phyloP scores from a whole-genome alignment of 495 filamentous ascomycete species.

The Annulohypoxylon nitens region DNA sequence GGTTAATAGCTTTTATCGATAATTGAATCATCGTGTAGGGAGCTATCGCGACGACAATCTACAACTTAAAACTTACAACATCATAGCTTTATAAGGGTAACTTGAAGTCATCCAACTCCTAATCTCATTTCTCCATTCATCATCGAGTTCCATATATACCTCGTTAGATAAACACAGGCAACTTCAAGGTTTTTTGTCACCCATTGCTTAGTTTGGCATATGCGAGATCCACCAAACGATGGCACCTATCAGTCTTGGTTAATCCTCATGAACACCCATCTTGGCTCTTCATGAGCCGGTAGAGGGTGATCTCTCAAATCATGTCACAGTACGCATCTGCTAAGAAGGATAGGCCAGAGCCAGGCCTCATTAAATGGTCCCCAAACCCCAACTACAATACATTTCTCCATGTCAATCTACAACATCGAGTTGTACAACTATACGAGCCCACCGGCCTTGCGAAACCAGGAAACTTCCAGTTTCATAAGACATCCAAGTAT shows the following conservation, averaged over 20 bases:
- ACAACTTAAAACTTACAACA: background rate
- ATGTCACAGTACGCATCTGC: slow-evolving; percentile 50
- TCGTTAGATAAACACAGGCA: background rate
- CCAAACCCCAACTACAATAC: slow-evolving; percentile 74
- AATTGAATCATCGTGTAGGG: background rate
- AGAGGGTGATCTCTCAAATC: background rate
- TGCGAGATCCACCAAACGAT: slow-evolving; percentile 20
- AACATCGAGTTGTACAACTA: slow-evolving; percentile 81
- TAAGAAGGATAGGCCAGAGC: slow-evolving; percentile 66
- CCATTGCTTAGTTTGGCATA: background rate
- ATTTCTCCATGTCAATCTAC: slow-evolving; percentile 88
- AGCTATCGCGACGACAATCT: background rate
- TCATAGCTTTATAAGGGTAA: background rate
- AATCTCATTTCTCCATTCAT: background rate
- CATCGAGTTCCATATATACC: background rate
- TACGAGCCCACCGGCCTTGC: slow-evolving; percentile 77
- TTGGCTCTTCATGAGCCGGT: background rate
- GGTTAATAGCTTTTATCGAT: slow-evolving; percentile 38
- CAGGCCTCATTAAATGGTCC: slow-evolving; percentile 85
- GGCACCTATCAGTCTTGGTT: slow-evolving; percentile 25
- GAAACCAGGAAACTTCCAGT: slow-evolving; percentile 67
- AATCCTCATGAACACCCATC: slow-evolving; percentile 17
- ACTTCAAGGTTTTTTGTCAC: background rate
- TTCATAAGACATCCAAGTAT: slow-evolving; percentile 76
- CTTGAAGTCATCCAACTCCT: background rate